A percentile compares a stretch with the other conserved stretches of the same genome.
phyloP scores from a whole-genome alignment of 306 rosid genomes.

The Sophora flavescens region DNA sequence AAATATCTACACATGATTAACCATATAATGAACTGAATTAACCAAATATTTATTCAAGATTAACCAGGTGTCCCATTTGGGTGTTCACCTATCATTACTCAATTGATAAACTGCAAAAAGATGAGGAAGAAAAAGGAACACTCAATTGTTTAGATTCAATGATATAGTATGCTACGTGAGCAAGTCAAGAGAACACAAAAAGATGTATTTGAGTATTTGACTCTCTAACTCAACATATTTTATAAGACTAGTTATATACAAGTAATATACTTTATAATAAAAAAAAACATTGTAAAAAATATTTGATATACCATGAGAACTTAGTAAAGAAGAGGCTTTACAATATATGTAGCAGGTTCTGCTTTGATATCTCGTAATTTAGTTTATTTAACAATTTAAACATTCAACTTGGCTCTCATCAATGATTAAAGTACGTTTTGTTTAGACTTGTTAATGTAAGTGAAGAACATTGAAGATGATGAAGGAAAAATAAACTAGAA shows the following conservation, averaged over 20 bases:
- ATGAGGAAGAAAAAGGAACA: neutral
- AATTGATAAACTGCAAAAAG: neutral
- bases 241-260: no score
- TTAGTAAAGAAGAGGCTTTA: no score
- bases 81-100: no score
- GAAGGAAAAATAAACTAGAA: neutral
- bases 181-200: neutral
- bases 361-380: neutral
- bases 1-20: no score
- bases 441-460: neutral
- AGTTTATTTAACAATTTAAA: neutral
- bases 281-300: no score
- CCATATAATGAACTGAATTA: no score
- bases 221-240: no score
- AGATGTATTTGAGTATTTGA: neutral
- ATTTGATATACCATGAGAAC: no score
- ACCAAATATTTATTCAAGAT: no score
- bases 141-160: no score
- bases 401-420: neutral
- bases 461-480: neutral
- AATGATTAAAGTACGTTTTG: neutral
- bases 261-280: no score
- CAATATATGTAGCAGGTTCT: neutral
- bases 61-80: no score
- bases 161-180: neutral